Base-by-base conservation (phyloP, 2,329 filamentous ascomycete genomes). In the Microsporum ferrugineum region DNA sequence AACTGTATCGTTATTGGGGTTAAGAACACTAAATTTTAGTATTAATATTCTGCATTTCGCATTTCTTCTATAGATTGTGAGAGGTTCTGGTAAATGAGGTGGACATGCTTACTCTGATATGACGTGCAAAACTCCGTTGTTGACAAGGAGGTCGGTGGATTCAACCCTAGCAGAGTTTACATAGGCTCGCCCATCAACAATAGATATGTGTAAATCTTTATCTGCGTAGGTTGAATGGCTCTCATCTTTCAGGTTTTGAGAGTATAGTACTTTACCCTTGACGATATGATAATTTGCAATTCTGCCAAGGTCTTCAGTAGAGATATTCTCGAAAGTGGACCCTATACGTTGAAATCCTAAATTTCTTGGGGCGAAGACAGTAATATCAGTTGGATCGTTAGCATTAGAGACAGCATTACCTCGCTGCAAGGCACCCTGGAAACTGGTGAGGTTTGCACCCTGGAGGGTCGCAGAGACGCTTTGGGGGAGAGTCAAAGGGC, bases 221-320 rank as follows among this genome's bases (percentile, higher is more conserved):
- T 82, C 80, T 3, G 79, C 69, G 2, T 76, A 75, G 10, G 66
- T 67, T 41, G 73, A 7, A 27, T 69, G 51, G 14, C 65, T 75
- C 38, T 76, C 75, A 64, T 79, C 75, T 29, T 65, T 65, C 17
- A 82, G 73, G 3, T 67, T 64, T 4, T 75, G 70, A 57, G 78
- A 80, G 72, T 86, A 87, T 60, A 74, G 75, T 0, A 85, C 77
- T 6, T 76, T 76, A 53, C 78, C 79, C 53, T 77, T 76, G 51
- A 88, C 72, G 58, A 88, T 78, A 69, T 89, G 86, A 72, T 89
- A 89, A 31, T 77, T 73, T 38, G 88, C 76, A 58, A 88, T 78
- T 33, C 70, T 71, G 1, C 76, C 70, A 1, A 87, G 75, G 12
- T 82, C 71, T 3, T 77, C 70, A 0, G 71, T 12, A 5, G 63